A percentile compares a stretch with the other conserved stretches of the same genome.
phyloP scores from a whole-genome alignment of 2,329 filamentous ascomycete genomes.

The Dactylellina haptotyla region DNA sequence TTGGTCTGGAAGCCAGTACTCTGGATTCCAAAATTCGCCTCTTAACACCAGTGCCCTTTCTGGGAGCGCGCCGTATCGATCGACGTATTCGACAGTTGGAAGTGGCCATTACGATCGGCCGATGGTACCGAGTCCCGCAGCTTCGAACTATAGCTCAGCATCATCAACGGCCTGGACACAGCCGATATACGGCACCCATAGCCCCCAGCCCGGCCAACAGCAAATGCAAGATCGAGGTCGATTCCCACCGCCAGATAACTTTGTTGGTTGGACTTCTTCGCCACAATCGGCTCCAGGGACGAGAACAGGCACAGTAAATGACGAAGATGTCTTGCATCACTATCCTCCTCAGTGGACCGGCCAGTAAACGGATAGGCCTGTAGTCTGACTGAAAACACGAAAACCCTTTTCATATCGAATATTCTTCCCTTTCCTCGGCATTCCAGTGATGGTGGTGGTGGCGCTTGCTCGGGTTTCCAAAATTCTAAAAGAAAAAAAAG shows the following conservation, averaged over 20 bases:
- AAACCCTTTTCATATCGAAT: slow-evolving; percentile 20
- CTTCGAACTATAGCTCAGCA: slow-evolving; percentile 49
- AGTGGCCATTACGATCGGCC: slow-evolving; percentile 46
- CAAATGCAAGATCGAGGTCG: slow-evolving; percentile 48
- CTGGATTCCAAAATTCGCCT: slow-evolving; percentile 42
- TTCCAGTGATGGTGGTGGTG: slow-evolving; percentile 39
- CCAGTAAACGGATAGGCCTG: slow-evolving; percentile 31
- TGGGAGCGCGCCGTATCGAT: slow-evolving; percentile 45
- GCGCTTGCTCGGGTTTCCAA: slow-evolving; percentile 43
- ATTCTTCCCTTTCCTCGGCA: slow-evolving; percentile 33
- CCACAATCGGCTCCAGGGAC: slow-evolving; percentile 28
- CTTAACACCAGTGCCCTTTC: slow-evolving; percentile 42
- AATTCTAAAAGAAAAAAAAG: slow-evolving; percentile 34
- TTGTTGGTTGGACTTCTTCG: slow-evolving; percentile 49
- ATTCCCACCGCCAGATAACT: slow-evolving; percentile 45
- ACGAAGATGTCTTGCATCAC: slow-evolving; percentile 47
- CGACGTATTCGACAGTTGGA: slow-evolving; percentile 45
- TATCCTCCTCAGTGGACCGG: slow-evolving; percentile 45
- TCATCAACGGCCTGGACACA: slow-evolving; percentile 49
- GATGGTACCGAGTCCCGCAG: slow-evolving; percentile 47
- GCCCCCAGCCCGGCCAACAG: slow-evolving; percentile 39
- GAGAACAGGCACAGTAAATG: slow-evolving; percentile 40
- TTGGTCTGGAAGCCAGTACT: slow-evolving; percentile 49
- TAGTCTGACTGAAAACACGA: slow-evolving; percentile 14
- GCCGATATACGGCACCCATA: slow-evolving; percentile 47